Evolutionary conservation across 208 protist genomes (phyloP).

Genomic region (Trypanosomatidae sp.): DNA sequence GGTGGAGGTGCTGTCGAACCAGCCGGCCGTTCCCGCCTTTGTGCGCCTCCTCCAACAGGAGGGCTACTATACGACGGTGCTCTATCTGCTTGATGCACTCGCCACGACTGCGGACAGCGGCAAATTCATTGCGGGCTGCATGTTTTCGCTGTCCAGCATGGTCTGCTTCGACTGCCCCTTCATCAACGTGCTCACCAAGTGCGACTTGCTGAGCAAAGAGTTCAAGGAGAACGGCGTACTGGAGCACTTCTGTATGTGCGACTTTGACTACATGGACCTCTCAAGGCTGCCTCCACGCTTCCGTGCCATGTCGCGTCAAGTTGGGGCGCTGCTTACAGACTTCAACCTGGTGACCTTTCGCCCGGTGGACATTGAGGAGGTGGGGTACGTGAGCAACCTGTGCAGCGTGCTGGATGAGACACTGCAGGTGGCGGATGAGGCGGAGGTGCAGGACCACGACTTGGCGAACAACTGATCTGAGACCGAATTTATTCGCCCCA

Average conservation of each 20-base stretch:
- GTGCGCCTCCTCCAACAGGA: slow-evolving; percentile 77
- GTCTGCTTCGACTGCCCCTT: slow-evolving; percentile 92
- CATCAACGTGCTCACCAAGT: slow-evolving; percentile 92
- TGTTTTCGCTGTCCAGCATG: slow-evolving; percentile 91
- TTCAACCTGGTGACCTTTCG: slow-evolving; percentile 86
- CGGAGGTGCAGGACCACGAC: slow-evolving; percentile 82
- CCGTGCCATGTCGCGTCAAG: slow-evolving; percentile 65
- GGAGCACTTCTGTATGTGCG: slow-evolving; percentile 87
- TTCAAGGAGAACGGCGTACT: slow-evolving; percentile 66
- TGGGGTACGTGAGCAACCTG: slow-evolving; percentile 68
- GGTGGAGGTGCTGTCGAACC: slow-evolving; percentile 99
- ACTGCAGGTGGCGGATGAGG: slow-evolving; percentile 86
- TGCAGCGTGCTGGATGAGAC: slow-evolving; percentile 78
- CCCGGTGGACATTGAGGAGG: slow-evolving; percentile 78
- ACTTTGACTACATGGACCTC: slow-evolving; percentile 87
- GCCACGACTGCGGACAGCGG: slow-evolving; percentile 81
- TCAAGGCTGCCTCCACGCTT: slow-evolving; percentile 59
- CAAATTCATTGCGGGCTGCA: slow-evolving; percentile 91
- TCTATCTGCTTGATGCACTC: slow-evolving; percentile 88
- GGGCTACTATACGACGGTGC: slow-evolving; percentile 80
- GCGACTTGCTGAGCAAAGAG: slow-evolving; percentile 75
- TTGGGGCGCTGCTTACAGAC: slow-evolving; percentile 70
- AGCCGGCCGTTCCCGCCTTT: slow-evolving; percentile 90
- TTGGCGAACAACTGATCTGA: slow-evolving; percentile 19
- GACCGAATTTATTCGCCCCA: background rate